Conservation (phyloP, 768 basidiomycete species). For the Rhodotorula kratochvilovae region DNA sequence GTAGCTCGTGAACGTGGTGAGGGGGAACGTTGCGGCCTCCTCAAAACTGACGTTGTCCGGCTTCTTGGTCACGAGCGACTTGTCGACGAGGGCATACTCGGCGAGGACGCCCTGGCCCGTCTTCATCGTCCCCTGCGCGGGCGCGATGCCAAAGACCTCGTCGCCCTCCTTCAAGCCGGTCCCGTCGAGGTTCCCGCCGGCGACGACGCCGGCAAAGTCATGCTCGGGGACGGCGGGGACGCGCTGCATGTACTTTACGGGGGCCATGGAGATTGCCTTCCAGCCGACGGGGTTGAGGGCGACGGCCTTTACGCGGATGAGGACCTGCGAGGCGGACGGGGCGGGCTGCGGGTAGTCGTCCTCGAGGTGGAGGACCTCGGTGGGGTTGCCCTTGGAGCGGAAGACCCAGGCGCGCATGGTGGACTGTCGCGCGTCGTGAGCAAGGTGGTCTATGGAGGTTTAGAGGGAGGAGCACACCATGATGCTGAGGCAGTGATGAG, state of each 20-base stretch:
- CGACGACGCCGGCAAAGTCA: slow-evolving; percentile 64
- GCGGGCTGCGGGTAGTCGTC: slow-evolving; percentile 47
- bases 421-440: no score
- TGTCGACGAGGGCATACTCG: slow-evolving; percentile 57
- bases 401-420: slow-evolving; percentile 41
- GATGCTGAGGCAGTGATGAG: no score
- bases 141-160: slow-evolving; percentile 60
- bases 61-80: slow-evolving; percentile 50
- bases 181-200: slow-evolving; percentile 53
- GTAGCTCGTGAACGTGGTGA: slow-evolving; percentile 61
- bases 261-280: slow-evolving; percentile 58
- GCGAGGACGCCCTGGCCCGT: slow-evolving; percentile 58
- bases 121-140: slow-evolving; percentile 47
- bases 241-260: slow-evolving; percentile 50
- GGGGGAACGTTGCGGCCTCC: slow-evolving; percentile 60
- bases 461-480: no score
- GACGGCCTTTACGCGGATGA: slow-evolving; percentile 56
- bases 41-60: slow-evolving; percentile 56
- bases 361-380: slow-evolving; percentile 45
- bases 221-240: slow-evolving; percentile 59
- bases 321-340: slow-evolving; percentile 46
- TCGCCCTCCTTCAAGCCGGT: slow-evolving; percentile 59
- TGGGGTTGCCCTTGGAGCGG: slow-evolving; percentile 44
- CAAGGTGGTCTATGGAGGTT: no score
- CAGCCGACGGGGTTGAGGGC: slow-evolving; percentile 62